Evolutionary conservation across 108 stramenopile species (phyloP).

Genomic region (Pseudonitzschia pungens): DNA sequence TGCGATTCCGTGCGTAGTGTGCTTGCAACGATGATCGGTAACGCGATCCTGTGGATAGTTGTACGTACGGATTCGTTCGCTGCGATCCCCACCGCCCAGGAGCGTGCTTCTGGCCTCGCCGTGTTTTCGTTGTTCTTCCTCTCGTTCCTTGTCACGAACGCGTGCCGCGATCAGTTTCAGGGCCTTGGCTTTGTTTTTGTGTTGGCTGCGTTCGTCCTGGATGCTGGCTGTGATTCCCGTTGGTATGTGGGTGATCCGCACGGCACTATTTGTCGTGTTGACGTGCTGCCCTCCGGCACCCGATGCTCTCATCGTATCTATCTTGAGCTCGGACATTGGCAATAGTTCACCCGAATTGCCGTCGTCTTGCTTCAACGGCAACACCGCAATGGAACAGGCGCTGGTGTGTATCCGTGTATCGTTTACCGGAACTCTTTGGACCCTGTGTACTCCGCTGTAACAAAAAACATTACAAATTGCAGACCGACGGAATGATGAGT

Average conservation of each 20-base stretch:
- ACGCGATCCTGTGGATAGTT: slow-evolving; percentile 97
- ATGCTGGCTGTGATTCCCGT: slow-evolving; percentile 94
- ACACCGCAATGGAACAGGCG: slow-evolving; percentile 91
- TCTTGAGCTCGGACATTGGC: slow-evolving; percentile 72
- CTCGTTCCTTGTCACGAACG: slow-evolving; percentile 63
- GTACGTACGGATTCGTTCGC: slow-evolving; percentile 97
- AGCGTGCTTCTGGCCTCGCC: slow-evolving; percentile 68
- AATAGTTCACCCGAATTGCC: slow-evolving; percentile 37
- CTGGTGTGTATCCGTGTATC: slow-evolving; percentile 92
- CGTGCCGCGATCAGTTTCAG: slow-evolving; percentile 86
- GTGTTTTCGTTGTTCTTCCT: slow-evolving; percentile 49
- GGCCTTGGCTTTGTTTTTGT: slow-evolving; percentile 94
- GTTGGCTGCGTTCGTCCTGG: slow-evolving; percentile 97
- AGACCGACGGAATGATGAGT: neutral
- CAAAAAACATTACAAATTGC: neutral
- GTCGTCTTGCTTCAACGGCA: slow-evolving; percentile 68
- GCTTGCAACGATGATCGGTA: slow-evolving; percentile 94
- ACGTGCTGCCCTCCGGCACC: slow-evolving; percentile 67
- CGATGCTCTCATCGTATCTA: slow-evolving; percentile 89
- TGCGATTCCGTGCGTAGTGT: slow-evolving; percentile 66
- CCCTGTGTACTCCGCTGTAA: slow-evolving; percentile 90
- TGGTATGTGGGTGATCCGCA: slow-evolving; percentile 96
- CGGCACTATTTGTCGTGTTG: slow-evolving; percentile 98
- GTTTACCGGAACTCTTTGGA: slow-evolving; percentile 97
- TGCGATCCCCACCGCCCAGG: slow-evolving; percentile 90